These are phyloP conservation scores for Clohesyomyces aquaticus DNA, from an alignment of 495 filamentous ascomycete species.

Conservation along the genomic window DNA sequence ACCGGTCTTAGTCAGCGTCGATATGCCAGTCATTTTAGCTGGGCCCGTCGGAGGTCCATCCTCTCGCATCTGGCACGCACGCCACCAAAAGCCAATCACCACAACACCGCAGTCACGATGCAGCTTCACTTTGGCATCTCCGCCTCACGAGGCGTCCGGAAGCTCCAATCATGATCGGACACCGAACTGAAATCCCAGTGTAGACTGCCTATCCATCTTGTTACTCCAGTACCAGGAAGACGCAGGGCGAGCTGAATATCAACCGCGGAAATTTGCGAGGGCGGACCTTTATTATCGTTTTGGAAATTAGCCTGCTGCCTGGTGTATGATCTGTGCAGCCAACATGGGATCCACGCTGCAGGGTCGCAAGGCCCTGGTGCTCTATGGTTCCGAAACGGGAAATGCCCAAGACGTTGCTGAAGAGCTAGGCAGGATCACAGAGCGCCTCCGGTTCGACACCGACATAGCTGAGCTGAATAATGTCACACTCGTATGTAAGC, in stretches of 20 bases:
- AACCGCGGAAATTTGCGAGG: not conserved
- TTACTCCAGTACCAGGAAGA: not conserved
- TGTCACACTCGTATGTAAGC: conserved; percentile 69
- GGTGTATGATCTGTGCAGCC: too few relatives aligned
- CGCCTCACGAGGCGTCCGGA: not conserved
- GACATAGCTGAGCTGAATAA: conserved; percentile 75
- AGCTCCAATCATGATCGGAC: not conserved
- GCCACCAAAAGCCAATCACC: not conserved
- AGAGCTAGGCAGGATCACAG: conserved; percentile 71
- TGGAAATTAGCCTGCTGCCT: too few relatives aligned
- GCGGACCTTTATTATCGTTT: not conserved
- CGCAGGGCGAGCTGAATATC: conserved; percentile 5
- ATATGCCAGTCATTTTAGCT: not conserved
- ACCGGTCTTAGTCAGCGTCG: not conserved
- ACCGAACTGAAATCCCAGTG: not conserved
- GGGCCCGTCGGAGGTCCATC: not conserved
- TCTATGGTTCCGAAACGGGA: conserved; percentile 94
- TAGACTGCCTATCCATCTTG: not conserved
- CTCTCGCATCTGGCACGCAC: not conserved
- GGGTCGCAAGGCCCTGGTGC: conserved; percentile 68
- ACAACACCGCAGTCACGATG: conserved; percentile 5
- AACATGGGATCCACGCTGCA: conserved; percentile 17
- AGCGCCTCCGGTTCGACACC: conserved; percentile 77
- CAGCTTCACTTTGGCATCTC: conserved; percentile 17
- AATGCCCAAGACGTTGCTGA: conserved; percentile 87